Evolutionary conservation across 1,284 basidiomycete species (phyloP).

Genomic region (Tilletia walkeri): DNA sequence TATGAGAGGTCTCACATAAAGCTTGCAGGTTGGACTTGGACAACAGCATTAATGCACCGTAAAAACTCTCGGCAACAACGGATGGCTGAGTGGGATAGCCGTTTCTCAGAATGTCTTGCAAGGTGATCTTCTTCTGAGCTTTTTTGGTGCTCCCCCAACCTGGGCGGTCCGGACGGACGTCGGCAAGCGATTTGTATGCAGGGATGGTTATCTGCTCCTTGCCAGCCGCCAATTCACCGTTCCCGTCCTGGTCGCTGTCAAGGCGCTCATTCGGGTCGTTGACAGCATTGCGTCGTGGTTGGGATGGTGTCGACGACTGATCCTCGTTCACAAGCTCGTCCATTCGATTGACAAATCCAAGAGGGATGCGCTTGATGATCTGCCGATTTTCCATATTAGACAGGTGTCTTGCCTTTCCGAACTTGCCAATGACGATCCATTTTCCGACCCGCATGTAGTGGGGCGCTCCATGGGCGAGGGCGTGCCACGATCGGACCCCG

Average conservation of each 20-base stretch:
- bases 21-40: slow-evolving; percentile 86
- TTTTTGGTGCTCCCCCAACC: not conserved
- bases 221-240: too few relatives aligned
- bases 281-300: too few relatives aligned
- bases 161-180: not conserved
- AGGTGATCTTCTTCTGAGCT: slow-evolving; percentile 19
- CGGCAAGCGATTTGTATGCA: not conserved
- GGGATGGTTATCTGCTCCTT: not conserved
- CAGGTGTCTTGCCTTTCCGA: slow-evolving; percentile 10
- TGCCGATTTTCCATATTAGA: slow-evolving; percentile 5
- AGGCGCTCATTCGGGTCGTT: too few relatives aligned
- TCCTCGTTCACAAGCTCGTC: slow-evolving; percentile 5
- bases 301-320: too few relatives aligned
- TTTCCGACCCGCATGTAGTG: slow-evolving; percentile 21
- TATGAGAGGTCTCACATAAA: slow-evolving; percentile 67
- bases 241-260: slow-evolving; percentile 16
- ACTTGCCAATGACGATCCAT: not conserved
- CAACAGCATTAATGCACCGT: slow-evolving; percentile 79
- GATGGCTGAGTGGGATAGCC: slow-evolving; percentile 36
- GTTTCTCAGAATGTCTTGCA: slow-evolving; percentile 20
- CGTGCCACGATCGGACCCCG: slow-evolving; percentile 40
- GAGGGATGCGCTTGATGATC: not conserved
- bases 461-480: slow-evolving; percentile 33
- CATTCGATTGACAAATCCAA: not conserved
- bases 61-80: slow-evolving; percentile 73